Evolutionary conservation across 805 yeast genomes (phyloP), one percentile per base, ranked within the genome.

Genomic region (Pichia kluyveri): DNA sequence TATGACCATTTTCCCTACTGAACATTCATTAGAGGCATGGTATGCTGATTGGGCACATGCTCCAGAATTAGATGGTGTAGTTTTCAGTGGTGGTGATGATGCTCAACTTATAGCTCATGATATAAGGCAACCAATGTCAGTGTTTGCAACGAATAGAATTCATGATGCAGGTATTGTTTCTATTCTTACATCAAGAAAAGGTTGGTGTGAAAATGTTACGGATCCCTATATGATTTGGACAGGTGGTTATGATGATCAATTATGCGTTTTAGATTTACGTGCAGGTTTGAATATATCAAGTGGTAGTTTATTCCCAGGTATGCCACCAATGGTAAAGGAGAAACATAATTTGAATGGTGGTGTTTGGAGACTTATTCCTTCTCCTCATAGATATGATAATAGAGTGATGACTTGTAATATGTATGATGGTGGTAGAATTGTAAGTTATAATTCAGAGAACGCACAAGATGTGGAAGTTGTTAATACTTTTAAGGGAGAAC

Each of bases 141-240:
- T 72, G 1, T 72, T 68, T 53, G 61, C 69, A 45, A 64, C 69
- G 6, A 60, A 62, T 36, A 74, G 86, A 48, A 72, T 86, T 23
- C 98, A 91, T 61, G 84, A 80, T 39, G 96, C 98, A 0, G 99
- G 99, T 1, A 87, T 91, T 1, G 91, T 89, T 4, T 80, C 95
- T 1, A 83, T 93, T 17, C 75, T 90, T 42, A 71, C 82, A 0
- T 65, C 77, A 23, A 47, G 69, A 52, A 56, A 65, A 1, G 56
- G 57, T 10, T 81, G 85, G 83, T 47, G 58, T 48, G 18, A 46
- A 15, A 38, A 43, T 19, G 42, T 51, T 0, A 51, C 54, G 12
- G 34, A 52, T 44, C 77, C 80, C 2, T 69, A 73, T 54, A 69
- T 69, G 5, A 51, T 87, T 19, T 81, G 86, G 82, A 88, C 97